phyloP scores from a whole-genome alignment of 148 eudicot genomes.

The Fagopyrum esculentum region DNA sequence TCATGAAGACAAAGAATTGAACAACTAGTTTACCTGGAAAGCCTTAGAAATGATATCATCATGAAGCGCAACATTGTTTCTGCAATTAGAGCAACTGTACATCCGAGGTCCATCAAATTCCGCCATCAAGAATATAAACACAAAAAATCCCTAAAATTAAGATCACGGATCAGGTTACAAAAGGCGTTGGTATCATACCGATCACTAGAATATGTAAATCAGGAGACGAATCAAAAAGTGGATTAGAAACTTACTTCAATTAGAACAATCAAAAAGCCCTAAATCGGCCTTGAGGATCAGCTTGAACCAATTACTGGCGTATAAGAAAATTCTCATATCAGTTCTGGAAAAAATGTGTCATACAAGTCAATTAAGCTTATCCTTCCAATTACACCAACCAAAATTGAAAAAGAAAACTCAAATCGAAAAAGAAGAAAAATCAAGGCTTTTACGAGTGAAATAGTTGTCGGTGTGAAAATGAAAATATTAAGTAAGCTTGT shows the following conservation, averaged over 20 bases:
- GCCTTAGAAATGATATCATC: conserved; percentile 80
- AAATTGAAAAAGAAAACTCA: background rate
- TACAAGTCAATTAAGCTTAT: background rate
- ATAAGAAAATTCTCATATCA: background rate
- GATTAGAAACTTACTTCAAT: background rate
- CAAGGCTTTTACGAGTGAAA: background rate
- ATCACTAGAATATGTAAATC: background rate
- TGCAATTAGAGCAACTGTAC: conserved; percentile 68
- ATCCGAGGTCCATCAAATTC: conserved; percentile 49
- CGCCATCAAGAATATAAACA: conserved; percentile 31
- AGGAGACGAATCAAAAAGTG: background rate
- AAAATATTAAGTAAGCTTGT: background rate
- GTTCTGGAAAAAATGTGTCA: background rate
- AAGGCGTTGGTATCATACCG: background rate
- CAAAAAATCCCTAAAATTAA: conserved; percentile 7
- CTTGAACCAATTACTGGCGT: background rate
- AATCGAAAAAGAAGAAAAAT: background rate
- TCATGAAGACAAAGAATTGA: background rate
- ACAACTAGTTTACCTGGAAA: conserved; percentile 50
- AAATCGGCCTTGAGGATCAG: background rate
- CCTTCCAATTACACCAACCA: background rate
- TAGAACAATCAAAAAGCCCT: background rate
- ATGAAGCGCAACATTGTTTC: conserved; percentile 65
- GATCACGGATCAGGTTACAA: conserved; percentile 7
- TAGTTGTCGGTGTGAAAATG: background rate